Percentiles rank a stretch among this genome's conserved stretches.
Conservation (phyloP, 1,139 yeast species). For the Magnusiomyces magnusii region DNA sequence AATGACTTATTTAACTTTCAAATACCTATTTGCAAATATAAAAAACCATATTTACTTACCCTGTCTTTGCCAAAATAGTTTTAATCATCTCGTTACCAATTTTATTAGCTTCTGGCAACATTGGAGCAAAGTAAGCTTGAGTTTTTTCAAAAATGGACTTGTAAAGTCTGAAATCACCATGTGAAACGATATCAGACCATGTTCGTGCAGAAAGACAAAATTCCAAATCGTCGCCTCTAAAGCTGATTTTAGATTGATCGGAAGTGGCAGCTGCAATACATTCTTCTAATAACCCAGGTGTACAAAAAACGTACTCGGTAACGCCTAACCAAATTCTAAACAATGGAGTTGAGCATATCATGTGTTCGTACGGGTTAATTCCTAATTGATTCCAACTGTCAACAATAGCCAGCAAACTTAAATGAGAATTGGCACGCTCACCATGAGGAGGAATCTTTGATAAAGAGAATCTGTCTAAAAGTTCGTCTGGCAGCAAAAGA, state of each 20-base stretch:
- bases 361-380: constrained; percentile 91
- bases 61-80: constrained; percentile 50
- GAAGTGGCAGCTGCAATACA: constrained; percentile 62
- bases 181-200: constrained; percentile 79
- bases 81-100: constrained; percentile 95
- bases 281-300: constrained; percentile 64
- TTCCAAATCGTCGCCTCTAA: constrained; percentile 80
- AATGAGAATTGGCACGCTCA: constrained; percentile 75
- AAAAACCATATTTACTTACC: too few species aligned
- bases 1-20: too few species aligned
- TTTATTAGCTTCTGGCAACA: constrained; percentile 80
- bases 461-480: constrained; percentile 72
- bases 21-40: too few species aligned
- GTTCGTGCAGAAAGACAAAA: constrained; percentile 36
- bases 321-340: constrained; percentile 93
- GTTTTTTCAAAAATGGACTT: constrained; percentile 65
- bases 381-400: constrained; percentile 87
- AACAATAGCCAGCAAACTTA: constrained; percentile 80
- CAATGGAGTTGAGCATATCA: constrained; percentile 90
- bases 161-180: constrained; percentile 71
- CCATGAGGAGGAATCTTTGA: constrained; percentile 68
- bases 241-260: constrained; percentile 58
- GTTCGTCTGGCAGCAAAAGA: constrained; percentile 67
- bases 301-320: constrained; percentile 81
- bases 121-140: constrained; percentile 73